Evolutionary conservation across 768 basidiomycete genomes (phyloP), one percentile per base, ranked within the genome.

Genomic region (Tephrocybe sp.): DNA sequence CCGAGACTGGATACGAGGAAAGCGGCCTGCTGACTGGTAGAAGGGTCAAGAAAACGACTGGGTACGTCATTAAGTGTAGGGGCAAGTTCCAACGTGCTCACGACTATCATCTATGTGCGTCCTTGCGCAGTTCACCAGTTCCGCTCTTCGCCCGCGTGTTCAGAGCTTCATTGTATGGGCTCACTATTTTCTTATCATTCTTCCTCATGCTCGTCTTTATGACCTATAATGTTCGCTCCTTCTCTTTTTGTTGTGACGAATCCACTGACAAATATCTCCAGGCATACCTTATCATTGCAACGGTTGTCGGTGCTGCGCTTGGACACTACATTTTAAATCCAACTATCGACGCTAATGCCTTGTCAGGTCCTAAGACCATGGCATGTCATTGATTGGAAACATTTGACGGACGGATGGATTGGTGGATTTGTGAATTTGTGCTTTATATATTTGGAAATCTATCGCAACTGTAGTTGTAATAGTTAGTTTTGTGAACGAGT

Each of bases 151-250:
- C 74, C 32, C 82, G 86, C 19, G 52, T 74, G n/a, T 58, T 84
- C 36, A 77, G 90, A 21, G 87, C 91, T 5, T 57, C 64, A 1
- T 63, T 92, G 30, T 96, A 95, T 59, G 91, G 86, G n/a, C 67
- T 75, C 4, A 82, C 82, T 2, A 82, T 92, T 18, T 86, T 86
- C 65, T 66, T 92, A 51, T 89, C 89, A 28, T 89, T 88, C 75
- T 91, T 92, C 79, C 80, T 92, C 63, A 97, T 97, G 93, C 73
- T 97, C 50, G 84, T 96, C 32, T 94, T 92, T 69, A 96, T 97
- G 93, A 96, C 93, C 4, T 97, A 95, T 71, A 97, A 97, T 57
- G 91, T 92, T 51, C 61, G 89, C 30, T n/a, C 13, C 34, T 41
- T 5, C 4, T 30, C 5, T 71, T 19, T 32, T 22, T 32, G 28